Percentiles rank a stretch among this genome's conserved stretches.
phyloP scores from a whole-genome alignment of 1,284 basidiomycete genomes.

The Xerocomus nothofagi region DNA sequence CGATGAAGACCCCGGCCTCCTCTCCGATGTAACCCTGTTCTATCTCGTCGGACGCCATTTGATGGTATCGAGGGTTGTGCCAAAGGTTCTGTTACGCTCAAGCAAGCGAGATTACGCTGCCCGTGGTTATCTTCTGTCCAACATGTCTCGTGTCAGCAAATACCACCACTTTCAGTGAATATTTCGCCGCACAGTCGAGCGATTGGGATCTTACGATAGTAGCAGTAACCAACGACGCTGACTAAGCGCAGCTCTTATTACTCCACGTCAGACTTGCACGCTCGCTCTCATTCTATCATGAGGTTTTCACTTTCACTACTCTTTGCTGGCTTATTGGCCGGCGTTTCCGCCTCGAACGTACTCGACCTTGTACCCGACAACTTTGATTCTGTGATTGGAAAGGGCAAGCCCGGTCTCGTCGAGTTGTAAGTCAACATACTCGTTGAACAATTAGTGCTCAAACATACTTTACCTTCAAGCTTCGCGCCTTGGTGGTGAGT shows the following conservation, averaged over 20 bases:
- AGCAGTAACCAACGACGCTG: constrained; percentile 11
- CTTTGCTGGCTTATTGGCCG: constrained; percentile 53
- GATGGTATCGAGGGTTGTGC: not conserved
- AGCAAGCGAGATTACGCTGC: too few species aligned
- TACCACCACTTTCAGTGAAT: too few species aligned
- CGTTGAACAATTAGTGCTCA: not conserved
- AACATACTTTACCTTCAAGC: constrained; percentile 40
- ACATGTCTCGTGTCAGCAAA: not conserved
- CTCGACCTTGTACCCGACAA: constrained; percentile 74
- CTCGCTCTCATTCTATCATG: constrained; percentile 48
- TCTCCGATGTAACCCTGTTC: constrained; percentile 38
- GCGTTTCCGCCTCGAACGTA: constrained; percentile 76
- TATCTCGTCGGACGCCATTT: constrained; percentile 21
- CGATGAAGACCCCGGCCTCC: constrained; percentile 55
- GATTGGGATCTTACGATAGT: too few species aligned
- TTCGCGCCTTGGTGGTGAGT: constrained; percentile 85
- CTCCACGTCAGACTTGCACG: constrained; percentile 32
- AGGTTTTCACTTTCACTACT: constrained; percentile 59
- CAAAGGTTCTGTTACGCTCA: too few species aligned
- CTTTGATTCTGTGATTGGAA: constrained; percentile 75
- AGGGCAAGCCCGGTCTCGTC: constrained; percentile 80
- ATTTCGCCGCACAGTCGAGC: too few species aligned
- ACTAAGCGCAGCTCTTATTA: constrained; percentile 23
- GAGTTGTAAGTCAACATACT: constrained; percentile 72
- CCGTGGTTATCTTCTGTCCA: not conserved